Evolutionary conservation across 208 protist species (phyloP).

Genomic region (Crithidia sp.): DNA sequence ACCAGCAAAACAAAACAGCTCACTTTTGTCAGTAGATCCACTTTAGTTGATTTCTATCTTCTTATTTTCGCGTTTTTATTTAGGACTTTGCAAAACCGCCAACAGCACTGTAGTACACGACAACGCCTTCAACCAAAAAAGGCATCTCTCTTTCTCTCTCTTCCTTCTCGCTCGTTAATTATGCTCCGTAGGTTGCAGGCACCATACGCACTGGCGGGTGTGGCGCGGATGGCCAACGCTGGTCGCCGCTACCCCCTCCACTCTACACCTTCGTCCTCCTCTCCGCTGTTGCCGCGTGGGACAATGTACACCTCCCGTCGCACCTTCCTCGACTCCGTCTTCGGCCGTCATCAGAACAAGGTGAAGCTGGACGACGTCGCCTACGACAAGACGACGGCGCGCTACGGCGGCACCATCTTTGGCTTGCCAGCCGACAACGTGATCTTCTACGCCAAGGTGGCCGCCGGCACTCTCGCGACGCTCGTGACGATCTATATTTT

Average conservation of each 20-base stretch:
- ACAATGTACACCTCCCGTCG: slow-evolving; percentile 23
- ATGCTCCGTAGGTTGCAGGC: slow-evolving; percentile 20
- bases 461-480: slow-evolving; percentile 31
- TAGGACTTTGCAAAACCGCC: too few relatives aligned
- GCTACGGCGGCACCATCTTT: slow-evolving; percentile 81
- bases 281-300: not conserved
- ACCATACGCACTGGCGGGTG: slow-evolving; percentile 5
- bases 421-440: slow-evolving; percentile 80
- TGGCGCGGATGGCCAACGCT: slow-evolving; percentile 1
- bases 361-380: slow-evolving; percentile 72
- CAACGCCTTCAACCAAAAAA: too few relatives aligned
- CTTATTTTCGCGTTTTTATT: too few relatives aligned
- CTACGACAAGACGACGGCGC: slow-evolving; percentile 76
- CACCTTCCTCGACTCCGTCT: slow-evolving; percentile 45
- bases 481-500: slow-evolving; percentile 67
- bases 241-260: not conserved
- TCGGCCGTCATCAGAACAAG: slow-evolving; percentile 34
- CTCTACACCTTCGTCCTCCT: not conserved
- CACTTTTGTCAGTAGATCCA: too few relatives aligned
- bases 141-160: not conserved
- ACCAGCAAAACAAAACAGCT: too few relatives aligned
- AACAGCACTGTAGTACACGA: too few relatives aligned
- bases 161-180: not conserved
- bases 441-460: slow-evolving; percentile 84
- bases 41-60: too few relatives aligned